Conservation (phyloP, 1,139 yeast genomes). For the Wickerhamomyces sp. region DNA sequence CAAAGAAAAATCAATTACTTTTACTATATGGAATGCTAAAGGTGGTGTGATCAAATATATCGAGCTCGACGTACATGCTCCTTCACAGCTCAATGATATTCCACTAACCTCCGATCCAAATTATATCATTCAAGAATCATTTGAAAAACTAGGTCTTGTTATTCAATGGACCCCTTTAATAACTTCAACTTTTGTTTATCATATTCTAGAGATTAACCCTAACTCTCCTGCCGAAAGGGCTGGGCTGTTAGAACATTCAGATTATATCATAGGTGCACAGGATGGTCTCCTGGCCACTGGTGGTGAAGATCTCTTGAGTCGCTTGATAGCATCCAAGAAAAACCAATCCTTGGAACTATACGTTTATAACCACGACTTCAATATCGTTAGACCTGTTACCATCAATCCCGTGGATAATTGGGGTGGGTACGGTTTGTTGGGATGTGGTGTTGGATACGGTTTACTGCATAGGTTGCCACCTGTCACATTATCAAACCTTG, state of each 20-base stretch:
- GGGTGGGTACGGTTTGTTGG: conserved; percentile 76
- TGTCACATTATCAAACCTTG: conserved; percentile 10
- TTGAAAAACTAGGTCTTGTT: conserved; percentile 53
- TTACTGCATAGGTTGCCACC: conserved; percentile 77
- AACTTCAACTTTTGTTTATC: conserved; percentile 84
- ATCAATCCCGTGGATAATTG: conserved; percentile 58
- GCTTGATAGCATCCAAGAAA: conserved; percentile 60
- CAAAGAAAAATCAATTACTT: conserved; percentile 36
- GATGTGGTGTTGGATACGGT: conserved; percentile 96
- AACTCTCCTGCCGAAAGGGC: conserved; percentile 85
- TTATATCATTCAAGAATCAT: conserved; percentile 17
- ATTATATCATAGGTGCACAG: conserved; percentile 87
- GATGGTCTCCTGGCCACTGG: conserved; percentile 78
- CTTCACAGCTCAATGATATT: conserved; percentile 29
- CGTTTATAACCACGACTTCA: conserved; percentile 86
- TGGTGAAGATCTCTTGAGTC: conserved; percentile 76
- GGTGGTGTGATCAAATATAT: conserved; percentile 68
- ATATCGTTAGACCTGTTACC: conserved; percentile 80
- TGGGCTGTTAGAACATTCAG: conserved; percentile 80
- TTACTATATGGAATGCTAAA: conserved; percentile 85
- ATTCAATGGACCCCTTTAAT: conserved; percentile 75
- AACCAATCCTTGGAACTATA: conserved; percentile 50
- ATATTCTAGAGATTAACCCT: conserved; percentile 67
- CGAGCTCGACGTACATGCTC: conserved; percentile 36
- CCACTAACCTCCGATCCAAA: conserved; percentile 14